Evolutionary conservation across 805 yeast species (phyloP), one percentile per base, ranked within the genome.

Genomic region (Pichia occidentalis): DNA sequence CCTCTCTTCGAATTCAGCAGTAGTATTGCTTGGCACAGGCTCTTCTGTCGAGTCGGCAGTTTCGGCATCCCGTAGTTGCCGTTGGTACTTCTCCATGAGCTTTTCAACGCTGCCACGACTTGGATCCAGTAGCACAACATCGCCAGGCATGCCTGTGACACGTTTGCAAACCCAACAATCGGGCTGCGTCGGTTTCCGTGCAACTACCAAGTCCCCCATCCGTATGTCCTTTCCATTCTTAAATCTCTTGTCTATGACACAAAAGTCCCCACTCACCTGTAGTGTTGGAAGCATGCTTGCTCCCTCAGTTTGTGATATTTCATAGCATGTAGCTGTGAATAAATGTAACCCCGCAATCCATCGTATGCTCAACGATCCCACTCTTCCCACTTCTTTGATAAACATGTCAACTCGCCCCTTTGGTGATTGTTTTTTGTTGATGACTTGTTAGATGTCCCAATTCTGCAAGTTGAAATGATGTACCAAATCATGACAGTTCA

Each of bases 61-160:
- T n/a, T n/a, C n/a, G n/a, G 16, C 26, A 10, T 33, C 36, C 20
- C 28, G 18, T 9, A 23, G 34, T 13, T 23, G 32, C 4, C 13
- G 13, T 13, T 37, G 32, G 17, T 31, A 40, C 18, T 39, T 32
- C n/a, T 36, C 40, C 17, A 34, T 37, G 17, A 46, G 16, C 8
- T 46, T 58, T 7, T 70, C 61, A 23, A 73, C 48, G 7, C 77
- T 64, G 13, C 73, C 63, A 40, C 72, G 67, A 29, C 86, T 74
- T 10, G 97, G 97, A 55, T 92, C 97, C 3, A 84, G 68, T 37
- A 81, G 57, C 4, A 92, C 74, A 13, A 79, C 54, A 63, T 90
- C 97, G 1, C 97, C 97, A 0, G 97, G 94, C 95, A 90, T 81
- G 0, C 97, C 98, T 0, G 95, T 80, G 17, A 92, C 79, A 39